Evolutionary conservation across 768 basidiomycete species (phyloP).

Genomic region (Chalciporus chontae): DNA sequence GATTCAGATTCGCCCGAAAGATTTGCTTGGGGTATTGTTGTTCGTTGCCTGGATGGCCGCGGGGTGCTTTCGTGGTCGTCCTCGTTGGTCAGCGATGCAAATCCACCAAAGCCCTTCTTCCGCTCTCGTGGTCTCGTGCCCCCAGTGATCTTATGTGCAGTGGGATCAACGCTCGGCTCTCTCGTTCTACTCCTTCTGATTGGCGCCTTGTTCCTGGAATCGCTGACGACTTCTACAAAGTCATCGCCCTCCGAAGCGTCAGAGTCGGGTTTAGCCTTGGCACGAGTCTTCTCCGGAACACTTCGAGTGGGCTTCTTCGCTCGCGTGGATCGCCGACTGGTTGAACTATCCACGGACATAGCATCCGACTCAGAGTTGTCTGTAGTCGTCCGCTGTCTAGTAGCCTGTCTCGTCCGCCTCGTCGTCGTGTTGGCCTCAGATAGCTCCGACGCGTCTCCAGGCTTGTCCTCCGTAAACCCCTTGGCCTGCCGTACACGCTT

Average conservation of each 20-base stretch:
- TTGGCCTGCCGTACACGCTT: constrained; percentile 9
- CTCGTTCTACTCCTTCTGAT: background rate
- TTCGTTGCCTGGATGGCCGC: constrained; percentile 15
- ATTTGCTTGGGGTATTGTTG: background rate
- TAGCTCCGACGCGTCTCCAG: background rate
- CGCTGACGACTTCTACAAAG: background rate
- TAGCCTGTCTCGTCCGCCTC: background rate
- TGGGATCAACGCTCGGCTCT: background rate
- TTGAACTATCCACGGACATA: constrained; percentile 27
- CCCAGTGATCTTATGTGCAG: background rate
- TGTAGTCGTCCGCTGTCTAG: background rate
- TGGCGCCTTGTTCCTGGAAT: background rate
- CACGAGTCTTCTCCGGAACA: background rate
- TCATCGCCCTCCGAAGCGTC: constrained; percentile 8
- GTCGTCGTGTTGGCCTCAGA: constrained; percentile 9
- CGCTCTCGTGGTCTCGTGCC: background rate
- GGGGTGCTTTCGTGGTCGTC: constrained; percentile 23
- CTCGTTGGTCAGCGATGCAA: constrained; percentile 3
- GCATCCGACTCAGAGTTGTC: constrained; percentile 23
- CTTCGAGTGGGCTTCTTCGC: background rate
- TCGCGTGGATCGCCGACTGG: constrained; percentile 10
- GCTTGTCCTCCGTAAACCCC: background rate
- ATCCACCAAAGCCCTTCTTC: background rate
- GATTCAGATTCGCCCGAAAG: background rate
- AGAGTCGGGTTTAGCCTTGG: background rate